phyloP scores from a whole-genome alignment of 2,329 filamentous ascomycete species.

The Graphiopsis chlorocephala region DNA sequence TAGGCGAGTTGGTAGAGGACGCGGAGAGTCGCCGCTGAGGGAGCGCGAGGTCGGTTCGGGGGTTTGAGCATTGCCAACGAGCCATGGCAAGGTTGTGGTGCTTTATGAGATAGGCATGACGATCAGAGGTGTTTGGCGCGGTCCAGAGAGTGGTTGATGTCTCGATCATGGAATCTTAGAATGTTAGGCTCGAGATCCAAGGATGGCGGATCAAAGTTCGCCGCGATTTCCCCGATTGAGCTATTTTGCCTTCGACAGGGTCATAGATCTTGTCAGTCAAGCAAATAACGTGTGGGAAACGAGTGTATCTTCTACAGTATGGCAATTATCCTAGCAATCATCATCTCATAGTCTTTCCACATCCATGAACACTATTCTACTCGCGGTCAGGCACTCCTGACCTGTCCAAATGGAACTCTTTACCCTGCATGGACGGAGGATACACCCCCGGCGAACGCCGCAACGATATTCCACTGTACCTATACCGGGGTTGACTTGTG shows the following conservation, averaged over 20 bases:
- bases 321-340: too few relatives aligned
- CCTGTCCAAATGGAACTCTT: too few relatives aligned
- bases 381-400: too few relatives aligned
- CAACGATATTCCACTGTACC: too few relatives aligned
- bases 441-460: background rate
- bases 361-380: too few relatives aligned
- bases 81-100: background rate
- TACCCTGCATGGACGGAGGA: too few relatives aligned
- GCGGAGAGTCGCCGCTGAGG: conserved; percentile 35
- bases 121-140: background rate
- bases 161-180: background rate
- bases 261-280: background rate
- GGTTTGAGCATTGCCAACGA: conserved; percentile 10
- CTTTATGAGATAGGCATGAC: background rate
- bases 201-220: background rate
- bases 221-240: background rate
- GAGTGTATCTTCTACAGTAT: background rate
- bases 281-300: background rate
- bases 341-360: too few relatives aligned
- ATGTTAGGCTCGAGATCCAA: background rate
- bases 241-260: background rate
- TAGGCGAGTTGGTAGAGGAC: conserved; percentile 39
- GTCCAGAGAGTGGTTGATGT: background rate
- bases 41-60: conserved; percentile 28
- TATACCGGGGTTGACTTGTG: too few relatives aligned